Conservation (phyloP, 1,139 yeast genomes). For the Candida gigantensis region DNA sequence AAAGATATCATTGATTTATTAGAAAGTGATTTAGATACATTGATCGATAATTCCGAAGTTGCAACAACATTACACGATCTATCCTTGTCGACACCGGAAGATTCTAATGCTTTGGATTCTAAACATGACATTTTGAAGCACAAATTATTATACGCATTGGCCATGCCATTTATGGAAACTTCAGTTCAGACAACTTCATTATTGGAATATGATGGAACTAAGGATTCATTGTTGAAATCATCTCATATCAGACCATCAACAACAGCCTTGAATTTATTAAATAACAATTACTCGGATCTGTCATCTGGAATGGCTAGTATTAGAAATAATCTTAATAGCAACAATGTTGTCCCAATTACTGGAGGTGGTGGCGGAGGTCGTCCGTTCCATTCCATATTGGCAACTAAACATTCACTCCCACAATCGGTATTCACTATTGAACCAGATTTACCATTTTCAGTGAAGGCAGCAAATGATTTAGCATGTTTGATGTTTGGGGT, state of each 20-base stretch:
- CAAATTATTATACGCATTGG: constrained; percentile 63
- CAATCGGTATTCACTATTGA: constrained; percentile 86
- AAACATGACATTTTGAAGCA: constrained; percentile 49
- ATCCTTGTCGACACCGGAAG: constrained; percentile 43
- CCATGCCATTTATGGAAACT: constrained; percentile 72
- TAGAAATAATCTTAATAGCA: neutral
- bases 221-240: constrained; percentile 12
- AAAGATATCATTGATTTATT: constrained; percentile 46
- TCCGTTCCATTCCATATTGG: constrained; percentile 61
- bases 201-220: constrained; percentile 14
- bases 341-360: constrained; percentile 14
- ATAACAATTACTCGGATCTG: constrained; percentile 11
- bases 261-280: constrained; percentile 30
- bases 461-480: constrained; percentile 84
- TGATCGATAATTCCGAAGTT: constrained; percentile 36
- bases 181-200: constrained; percentile 47
- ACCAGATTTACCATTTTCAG: constrained; percentile 72
- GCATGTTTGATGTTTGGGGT: constrained; percentile 89
- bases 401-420: constrained; percentile 68
- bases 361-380: constrained; percentile 21
- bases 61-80: constrained; percentile 60
- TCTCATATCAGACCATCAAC: constrained; percentile 25
- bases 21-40: constrained; percentile 34
- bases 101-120: constrained; percentile 19
- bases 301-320: neutral